phyloP scores from a whole-genome alignment of 163 green algal genomes.

The Chloromonas sp. region DNA sequence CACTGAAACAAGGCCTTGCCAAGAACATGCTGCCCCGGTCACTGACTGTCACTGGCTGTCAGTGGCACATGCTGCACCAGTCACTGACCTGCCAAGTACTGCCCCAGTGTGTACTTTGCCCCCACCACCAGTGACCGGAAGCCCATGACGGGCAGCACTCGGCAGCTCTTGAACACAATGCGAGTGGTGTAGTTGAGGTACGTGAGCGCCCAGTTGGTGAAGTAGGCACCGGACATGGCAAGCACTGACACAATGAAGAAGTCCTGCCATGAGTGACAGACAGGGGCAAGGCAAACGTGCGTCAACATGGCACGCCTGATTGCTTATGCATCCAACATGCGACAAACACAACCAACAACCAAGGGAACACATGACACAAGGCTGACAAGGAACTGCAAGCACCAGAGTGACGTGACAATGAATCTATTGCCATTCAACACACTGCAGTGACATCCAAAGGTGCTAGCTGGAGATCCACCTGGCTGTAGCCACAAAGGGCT shows the following conservation, averaged over 20 bases:
- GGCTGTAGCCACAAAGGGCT: too few species aligned
- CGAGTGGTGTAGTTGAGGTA: slow-evolving; percentile 66
- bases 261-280: slow-evolving; percentile 19
- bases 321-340: too few species aligned
- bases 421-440: too few species aligned
- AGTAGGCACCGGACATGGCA: slow-evolving; percentile 47
- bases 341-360: too few species aligned
- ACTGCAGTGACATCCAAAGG: too few species aligned
- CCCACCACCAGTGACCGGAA: slow-evolving; percentile 42
- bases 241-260: slow-evolving; percentile 43
- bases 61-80: too few species aligned
- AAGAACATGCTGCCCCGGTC: too few species aligned
- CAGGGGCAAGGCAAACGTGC: background rate
- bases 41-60: too few species aligned
- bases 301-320: background rate
- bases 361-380: background rate
- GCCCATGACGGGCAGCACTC: slow-evolving; percentile 47
- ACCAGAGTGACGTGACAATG: background rate
- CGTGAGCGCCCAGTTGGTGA: slow-evolving; percentile 57
- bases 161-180: slow-evolving; percentile 56
- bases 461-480: too few species aligned
- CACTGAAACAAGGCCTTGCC: too few species aligned
- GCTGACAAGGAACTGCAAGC: background rate
- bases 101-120: slow-evolving; percentile 19
- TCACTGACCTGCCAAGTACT: background rate